A percentile compares a stretch with the other conserved stretches of the same genome.
Evolutionary conservation across 768 basidiomycete genomes (phyloP).

Genomic region (Filobasidium wieringae): DNA sequence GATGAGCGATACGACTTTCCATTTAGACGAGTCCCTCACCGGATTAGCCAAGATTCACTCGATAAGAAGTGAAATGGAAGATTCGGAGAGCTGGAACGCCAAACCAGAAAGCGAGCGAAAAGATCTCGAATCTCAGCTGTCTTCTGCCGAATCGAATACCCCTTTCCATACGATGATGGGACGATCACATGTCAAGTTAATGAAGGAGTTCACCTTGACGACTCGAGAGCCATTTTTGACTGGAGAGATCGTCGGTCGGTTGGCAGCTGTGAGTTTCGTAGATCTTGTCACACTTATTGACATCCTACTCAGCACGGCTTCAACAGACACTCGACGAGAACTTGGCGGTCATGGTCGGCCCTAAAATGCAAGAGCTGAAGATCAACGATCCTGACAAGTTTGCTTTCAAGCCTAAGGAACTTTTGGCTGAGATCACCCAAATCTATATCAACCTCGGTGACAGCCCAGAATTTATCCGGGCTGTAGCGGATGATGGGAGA

Average conservation of each 20-base stretch:
- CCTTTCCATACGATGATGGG: conserved; percentile 78
- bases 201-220: conserved; percentile 84
- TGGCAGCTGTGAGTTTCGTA: conserved; percentile 67
- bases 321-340: conserved; percentile 63
- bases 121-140: conserved; percentile 67
- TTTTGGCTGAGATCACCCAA: conserved; percentile 76
- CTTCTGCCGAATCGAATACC: conserved; percentile 69
- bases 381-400: conserved; percentile 80
- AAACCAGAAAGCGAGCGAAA: conserved; percentile 60
- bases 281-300: no score
- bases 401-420: conserved; percentile 68
- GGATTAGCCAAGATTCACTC: conserved; percentile 78
- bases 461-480: conserved; percentile 63
- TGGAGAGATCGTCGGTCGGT: conserved; percentile 84
- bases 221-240: conserved; percentile 88
- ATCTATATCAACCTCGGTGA: conserved; percentile 81
- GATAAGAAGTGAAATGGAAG: conserved; percentile 73
- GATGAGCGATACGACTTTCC: conserved; percentile 98
- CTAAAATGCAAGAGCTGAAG: conserved; percentile 70
- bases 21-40: conserved; percentile 88
- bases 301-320: neutral
- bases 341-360: conserved; percentile 74
- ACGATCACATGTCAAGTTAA: conserved; percentile 72
- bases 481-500: conserved; percentile 85
- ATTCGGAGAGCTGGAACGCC: conserved; percentile 57